These are phyloP conservation scores for Carex pumila DNA, from an alignment of 176 grass and related monocot genomes.

Conservation along the genomic window DNA sequence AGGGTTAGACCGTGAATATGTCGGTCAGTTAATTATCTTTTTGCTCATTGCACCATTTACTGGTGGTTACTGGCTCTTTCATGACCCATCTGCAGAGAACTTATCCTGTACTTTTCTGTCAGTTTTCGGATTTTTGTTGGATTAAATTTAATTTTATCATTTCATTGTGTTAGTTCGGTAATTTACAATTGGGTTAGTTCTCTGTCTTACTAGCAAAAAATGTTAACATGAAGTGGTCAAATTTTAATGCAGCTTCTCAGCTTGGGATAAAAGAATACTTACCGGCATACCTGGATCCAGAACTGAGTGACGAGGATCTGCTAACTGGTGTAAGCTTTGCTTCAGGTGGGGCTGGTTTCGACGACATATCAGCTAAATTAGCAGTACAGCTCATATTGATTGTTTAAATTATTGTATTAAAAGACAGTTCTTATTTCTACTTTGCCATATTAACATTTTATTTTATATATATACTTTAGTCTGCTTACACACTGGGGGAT, in stretches of 20 bases:
- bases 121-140: background rate
- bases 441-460: background rate
- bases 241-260: conserved; percentile 21
- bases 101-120: background rate
- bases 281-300: conserved; percentile 24
- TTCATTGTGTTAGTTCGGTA: background rate
- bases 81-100: background rate
- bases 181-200: background rate
- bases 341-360: conserved; percentile 26
- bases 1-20: background rate
- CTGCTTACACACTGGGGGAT: conserved; percentile 7
- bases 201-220: background rate
- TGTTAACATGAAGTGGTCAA: background rate
- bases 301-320: conserved; percentile 21
- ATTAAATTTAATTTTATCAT: background rate
- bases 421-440: background rate
- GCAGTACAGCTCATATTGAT: background rate
- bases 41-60: background rate
- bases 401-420: background rate
- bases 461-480: background rate
- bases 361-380: conserved; percentile 14
- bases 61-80: background rate
- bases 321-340: conserved; percentile 31
- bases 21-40: background rate
- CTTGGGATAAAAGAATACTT: conserved; percentile 32